Evolutionary conservation across 73 alveolate genomes (phyloP), one percentile per base, ranked within the genome.

Genomic region (Paramecium tetraurelia): DNA sequence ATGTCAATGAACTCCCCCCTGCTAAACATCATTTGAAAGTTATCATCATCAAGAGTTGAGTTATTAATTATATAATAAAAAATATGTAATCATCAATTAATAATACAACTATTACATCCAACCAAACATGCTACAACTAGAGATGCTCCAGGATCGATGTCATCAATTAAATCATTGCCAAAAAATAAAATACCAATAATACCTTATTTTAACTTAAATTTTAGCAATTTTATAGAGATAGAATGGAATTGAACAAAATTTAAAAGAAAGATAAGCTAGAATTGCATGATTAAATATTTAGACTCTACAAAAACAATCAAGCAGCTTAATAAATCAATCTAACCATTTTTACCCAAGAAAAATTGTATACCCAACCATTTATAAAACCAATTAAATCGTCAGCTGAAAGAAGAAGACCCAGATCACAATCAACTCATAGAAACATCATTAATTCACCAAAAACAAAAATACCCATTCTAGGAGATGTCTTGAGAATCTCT

Each of bases 11-110:
- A 44, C 75, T 80, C 29, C 90, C 90, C 5, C 63, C 46, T 14
- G 53, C 48, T 80, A 80, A 46, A 22, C 70, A 80, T 20, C 90
- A 80, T 41, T 48, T 80, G 29, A 80, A 80, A 63, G 35, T 80
- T 41, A 22, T 80, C 35, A 48, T 80, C 50, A 27, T 80, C 22
- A 48, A 44, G 20, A 22, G 31, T 41, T 80, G 90, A 80, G 11
- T 44, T 46, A 80, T 41, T 80, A 20, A 80, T 80, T 38, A 31
- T 68, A 68, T 68, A 33, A 31, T 31, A 63, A 27, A 63, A 27
- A 63, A 63, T 63, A 63, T 63, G 84, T 27, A 63, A 16, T 72
- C 86, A 72, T 36, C 59, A 11, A 72, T 72, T 18, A 72, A 72
- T 68, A 68, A 68, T 31, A 68, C 40, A 31, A 68, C 20, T 22